These are phyloP conservation scores for Exophiala spinifera DNA, from an alignment of 2,329 filamentous ascomycete genomes.

Conservation along the genomic window DNA sequence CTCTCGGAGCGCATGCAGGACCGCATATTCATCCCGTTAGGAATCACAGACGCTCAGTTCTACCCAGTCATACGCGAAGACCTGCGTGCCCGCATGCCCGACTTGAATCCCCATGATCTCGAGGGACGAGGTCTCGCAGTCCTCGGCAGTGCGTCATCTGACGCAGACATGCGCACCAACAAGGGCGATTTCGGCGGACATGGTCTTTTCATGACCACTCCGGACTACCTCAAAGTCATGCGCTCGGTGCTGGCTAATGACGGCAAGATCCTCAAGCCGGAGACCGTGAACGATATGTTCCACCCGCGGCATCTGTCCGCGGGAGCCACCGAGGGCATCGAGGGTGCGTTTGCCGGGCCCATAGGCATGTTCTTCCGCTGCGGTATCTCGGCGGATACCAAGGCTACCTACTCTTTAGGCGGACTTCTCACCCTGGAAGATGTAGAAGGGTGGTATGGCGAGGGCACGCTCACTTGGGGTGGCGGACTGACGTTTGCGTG, in stretches of 20 bases:
- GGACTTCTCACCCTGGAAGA: constrained; percentile 44
- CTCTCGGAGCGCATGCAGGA: constrained; percentile 50
- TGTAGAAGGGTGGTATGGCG: constrained; percentile 44
- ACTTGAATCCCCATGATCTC: constrained; percentile 37
- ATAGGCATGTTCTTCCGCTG: constrained; percentile 39
- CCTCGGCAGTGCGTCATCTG: constrained; percentile 31
- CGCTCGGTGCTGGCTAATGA: constrained; percentile 40
- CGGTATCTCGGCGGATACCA: constrained; percentile 33
- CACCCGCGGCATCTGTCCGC: constrained; percentile 31
- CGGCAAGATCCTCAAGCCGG: constrained; percentile 36
- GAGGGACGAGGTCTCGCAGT: constrained; percentile 37
- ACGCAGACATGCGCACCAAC: constrained; percentile 25
- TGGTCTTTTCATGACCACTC: constrained; percentile 38
- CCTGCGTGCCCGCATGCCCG: constrained; percentile 37
- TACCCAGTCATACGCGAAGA: constrained; percentile 47
- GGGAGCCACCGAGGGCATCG: constrained; percentile 30
- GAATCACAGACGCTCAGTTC: constrained; percentile 51
- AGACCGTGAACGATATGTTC: constrained; percentile 31
- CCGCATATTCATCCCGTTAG: constrained; percentile 49
- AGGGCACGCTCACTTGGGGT: constrained; percentile 46
- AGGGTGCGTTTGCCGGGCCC: constrained; percentile 34
- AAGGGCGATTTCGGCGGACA: constrained; percentile 46
- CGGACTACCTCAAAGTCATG: constrained; percentile 33
- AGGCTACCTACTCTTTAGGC: constrained; percentile 42
- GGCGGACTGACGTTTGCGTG: constrained; percentile 47